A percentile compares a stretch with the other conserved stretches of the same genome.
Evolutionary conservation across 2,329 filamentous ascomycete genomes (phyloP).

Genomic region (Emericellopsis atlantica): DNA sequence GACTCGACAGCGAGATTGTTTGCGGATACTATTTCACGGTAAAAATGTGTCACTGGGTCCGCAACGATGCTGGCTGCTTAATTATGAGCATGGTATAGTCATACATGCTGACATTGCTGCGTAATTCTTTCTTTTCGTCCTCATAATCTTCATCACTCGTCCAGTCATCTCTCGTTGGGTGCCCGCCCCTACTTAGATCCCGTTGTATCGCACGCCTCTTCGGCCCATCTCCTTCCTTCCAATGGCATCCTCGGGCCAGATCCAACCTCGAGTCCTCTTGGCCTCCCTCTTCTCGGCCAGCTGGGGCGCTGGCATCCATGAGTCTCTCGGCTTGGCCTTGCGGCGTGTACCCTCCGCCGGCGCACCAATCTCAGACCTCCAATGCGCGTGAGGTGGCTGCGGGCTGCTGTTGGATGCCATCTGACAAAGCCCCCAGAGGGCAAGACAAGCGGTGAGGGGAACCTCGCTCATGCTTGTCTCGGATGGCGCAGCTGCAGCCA

Average conservation of each 20-base stretch:
- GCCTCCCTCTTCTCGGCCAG: slow-evolving; percentile 64
- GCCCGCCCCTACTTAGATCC: slow-evolving; percentile 3
- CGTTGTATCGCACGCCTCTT: slow-evolving; percentile 46
- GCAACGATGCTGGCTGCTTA: too few species aligned
- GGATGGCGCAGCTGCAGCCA: slow-evolving; percentile 20
- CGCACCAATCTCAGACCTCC: slow-evolving; percentile 61
- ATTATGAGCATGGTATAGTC: too few species aligned
- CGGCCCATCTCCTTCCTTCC: slow-evolving; percentile 60
- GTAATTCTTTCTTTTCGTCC: not conserved
- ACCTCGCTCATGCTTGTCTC: not conserved
- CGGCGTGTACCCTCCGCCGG: slow-evolving; percentile 60
- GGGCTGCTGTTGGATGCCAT: slow-evolving; percentile 45
- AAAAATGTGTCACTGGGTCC: too few species aligned
- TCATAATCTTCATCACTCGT: not conserved
- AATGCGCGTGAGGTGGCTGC: slow-evolving; percentile 42
- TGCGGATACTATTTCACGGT: too few species aligned
- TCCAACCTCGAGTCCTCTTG: slow-evolving; percentile 62
- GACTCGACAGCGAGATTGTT: too few species aligned
- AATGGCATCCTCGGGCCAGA: slow-evolving; percentile 61
- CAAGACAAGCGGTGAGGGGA: slow-evolving; percentile 56
- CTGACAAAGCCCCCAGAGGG: slow-evolving; percentile 68
- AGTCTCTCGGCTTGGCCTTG: slow-evolving; percentile 57
- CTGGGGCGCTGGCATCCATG: slow-evolving; percentile 65
- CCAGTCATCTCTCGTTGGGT: not conserved
- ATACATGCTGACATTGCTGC: not conserved